Percentiles rank a stretch among this genome's conserved stretches.
Evolutionary conservation across 768 basidiomycete genomes (phyloP).

Genomic region (Dioszegia hungarica): DNA sequence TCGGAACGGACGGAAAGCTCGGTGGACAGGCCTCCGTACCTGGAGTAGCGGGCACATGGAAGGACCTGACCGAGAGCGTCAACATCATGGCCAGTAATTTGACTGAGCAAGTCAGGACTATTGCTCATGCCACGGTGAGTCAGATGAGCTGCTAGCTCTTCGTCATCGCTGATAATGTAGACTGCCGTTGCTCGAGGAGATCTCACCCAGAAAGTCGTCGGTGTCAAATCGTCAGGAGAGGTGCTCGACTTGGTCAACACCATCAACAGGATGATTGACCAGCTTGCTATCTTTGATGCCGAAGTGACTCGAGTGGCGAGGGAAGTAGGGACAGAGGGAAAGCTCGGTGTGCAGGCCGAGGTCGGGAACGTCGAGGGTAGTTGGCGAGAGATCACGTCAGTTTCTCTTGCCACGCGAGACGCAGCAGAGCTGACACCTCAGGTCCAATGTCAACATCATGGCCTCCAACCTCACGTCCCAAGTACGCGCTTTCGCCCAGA

Average conservation of each 20-base stretch:
- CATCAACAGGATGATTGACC: conserved; percentile 66
- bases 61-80: conserved; percentile 51
- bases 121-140: conserved; percentile 86
- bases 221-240: conserved; percentile 89
- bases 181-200: conserved; percentile 93
- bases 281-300: conserved; percentile 61
- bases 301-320: conserved; percentile 92
- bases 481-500: conserved; percentile 97
- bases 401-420: conserved; percentile 20
- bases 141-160: no score
- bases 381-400: conserved; percentile 97
- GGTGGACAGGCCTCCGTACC: conserved; percentile 47
- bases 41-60: conserved; percentile 48
- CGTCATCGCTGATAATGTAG: conserved; percentile 40
- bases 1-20: conserved; percentile 67
- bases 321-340: conserved; percentile 98
- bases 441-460: conserved; percentile 96
- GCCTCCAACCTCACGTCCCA: conserved; percentile 50
- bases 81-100: conserved; percentile 93
- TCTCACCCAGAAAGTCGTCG: conserved; percentile 85
- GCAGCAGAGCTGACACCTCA: conserved; percentile 39
- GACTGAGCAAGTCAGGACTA: conserved; percentile 66
- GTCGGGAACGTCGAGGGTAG: conserved; percentile 95
- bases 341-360: conserved; percentile 94
- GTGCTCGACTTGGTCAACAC: conserved; percentile 94